Conservation (phyloP, 2,329 filamentous ascomycete genomes). For the Hymenoscyphus repandus region DNA sequence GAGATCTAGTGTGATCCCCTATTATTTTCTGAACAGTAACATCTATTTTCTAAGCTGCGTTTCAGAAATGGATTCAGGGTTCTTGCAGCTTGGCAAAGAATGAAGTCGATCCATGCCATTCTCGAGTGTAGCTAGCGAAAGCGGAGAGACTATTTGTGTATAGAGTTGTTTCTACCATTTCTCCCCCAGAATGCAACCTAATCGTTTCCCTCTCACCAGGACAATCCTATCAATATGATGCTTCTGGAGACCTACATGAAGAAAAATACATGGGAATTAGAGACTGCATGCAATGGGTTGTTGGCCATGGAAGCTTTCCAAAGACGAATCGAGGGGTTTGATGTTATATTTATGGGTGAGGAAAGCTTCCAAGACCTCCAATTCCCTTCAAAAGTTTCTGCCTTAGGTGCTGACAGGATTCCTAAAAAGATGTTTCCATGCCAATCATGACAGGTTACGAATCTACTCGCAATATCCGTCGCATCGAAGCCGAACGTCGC, state of each 20-base stretch:
- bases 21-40: too few species aligned
- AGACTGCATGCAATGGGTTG: constrained; percentile 39
- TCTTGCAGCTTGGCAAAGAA: too few species aligned
- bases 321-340: constrained; percentile 29
- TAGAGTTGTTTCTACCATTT: too few species aligned
- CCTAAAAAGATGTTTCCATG: constrained; percentile 45
- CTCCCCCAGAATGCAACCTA: too few species aligned
- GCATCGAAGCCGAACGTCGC: constrained; percentile 34
- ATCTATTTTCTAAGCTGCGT: too few species aligned
- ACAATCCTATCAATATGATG: constrained; percentile 27
- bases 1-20: too few species aligned
- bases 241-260: constrained; percentile 27
- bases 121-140: too few species aligned
- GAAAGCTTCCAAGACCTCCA: too few species aligned
- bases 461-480: constrained; percentile 42
- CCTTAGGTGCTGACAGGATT: neutral
- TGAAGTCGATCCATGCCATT: too few species aligned
- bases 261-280: constrained; percentile 29
- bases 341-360: constrained; percentile 44
- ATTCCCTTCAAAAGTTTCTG: too few species aligned
- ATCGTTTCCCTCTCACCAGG: neutral
- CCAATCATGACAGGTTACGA: constrained; percentile 47
- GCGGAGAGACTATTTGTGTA: too few species aligned
- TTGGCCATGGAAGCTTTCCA: constrained; percentile 41
- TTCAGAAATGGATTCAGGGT: too few species aligned